Conservation (phyloP, 176 grass and related monocot species). For the Tillandsia leiboldiana region DNA sequence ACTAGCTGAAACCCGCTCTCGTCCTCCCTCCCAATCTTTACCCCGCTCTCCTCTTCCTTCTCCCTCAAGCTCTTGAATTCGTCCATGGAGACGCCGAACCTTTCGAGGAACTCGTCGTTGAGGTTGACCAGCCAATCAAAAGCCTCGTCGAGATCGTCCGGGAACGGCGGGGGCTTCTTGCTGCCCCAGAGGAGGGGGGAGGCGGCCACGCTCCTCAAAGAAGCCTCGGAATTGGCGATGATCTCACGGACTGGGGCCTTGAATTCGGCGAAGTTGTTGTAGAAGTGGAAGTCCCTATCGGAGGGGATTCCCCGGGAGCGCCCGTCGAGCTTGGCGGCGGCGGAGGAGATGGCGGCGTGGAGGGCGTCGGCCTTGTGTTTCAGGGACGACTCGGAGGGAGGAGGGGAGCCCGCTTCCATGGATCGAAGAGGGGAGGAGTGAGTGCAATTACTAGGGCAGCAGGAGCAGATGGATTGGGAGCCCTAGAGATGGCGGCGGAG, state of each 20-base stretch:
- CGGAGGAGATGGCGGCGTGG: constrained; percentile 43
- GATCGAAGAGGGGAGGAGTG: constrained; percentile 23
- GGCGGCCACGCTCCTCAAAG: constrained; percentile 18
- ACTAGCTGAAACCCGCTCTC: constrained; percentile 59
- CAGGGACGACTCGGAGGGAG: constrained; percentile 18
- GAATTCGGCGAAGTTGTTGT: constrained; percentile 75
- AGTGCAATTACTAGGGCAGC: background rate
- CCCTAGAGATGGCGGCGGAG: background rate
- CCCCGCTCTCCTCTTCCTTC: constrained; percentile 34
- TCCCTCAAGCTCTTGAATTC: constrained; percentile 27
- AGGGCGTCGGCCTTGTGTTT: constrained; percentile 20
- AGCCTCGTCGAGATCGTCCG: constrained; percentile 57
- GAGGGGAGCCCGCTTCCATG: constrained; percentile 19
- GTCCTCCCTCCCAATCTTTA: constrained; percentile 24
- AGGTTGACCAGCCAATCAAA: constrained; percentile 50
- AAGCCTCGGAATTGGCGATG: constrained; percentile 34
- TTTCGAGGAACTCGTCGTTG: constrained; percentile 68
- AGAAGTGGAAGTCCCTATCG: constrained; percentile 73
- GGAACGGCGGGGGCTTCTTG: constrained; percentile 30
- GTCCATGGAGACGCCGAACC: constrained; percentile 51
- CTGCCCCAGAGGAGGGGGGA: constrained; percentile 19
- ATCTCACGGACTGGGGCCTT: constrained; percentile 40
- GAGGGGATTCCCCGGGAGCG: constrained; percentile 27
- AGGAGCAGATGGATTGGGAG: background rate
- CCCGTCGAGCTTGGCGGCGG: constrained; percentile 29